Evolutionary conservation across 208 protist species (phyloP), one percentile per base, ranked within the genome.

Genomic region (Trypanosoma cruzi): DNA sequence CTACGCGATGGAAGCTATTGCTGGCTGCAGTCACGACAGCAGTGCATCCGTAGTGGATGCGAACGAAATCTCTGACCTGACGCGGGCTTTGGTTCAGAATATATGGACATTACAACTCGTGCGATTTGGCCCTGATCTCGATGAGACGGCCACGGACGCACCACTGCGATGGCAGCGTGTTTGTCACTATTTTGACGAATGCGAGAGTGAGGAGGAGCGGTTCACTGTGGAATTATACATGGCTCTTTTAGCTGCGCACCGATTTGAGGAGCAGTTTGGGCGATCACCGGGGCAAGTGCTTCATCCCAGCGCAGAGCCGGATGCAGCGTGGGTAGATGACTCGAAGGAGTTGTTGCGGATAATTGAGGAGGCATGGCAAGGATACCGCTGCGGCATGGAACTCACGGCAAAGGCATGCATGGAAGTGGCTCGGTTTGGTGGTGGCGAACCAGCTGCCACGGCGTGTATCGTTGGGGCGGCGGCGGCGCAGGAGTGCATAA

Each of bases 401-500:
- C 34, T 65, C 22, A 65, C 73, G 11, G 32, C 5, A 13, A 60
- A 56, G 34, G 60, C 67, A 36, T 69, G 66, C 22, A 65, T 75
- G 60, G 96, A 98, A 79, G 68, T 93, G 29, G 85, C 81, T 48
- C 88, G 96, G 26, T 86, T 68, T 58, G 93, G 87, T 13, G 75
- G 28, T 0, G 77, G 60, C 24, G 96, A 99, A 68, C 65, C 99
- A 13, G 91, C 98, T 55, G 89, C 81, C 10, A 81, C 98, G 11
- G 84, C 96, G 1, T 88, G 96, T 10, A 79, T 98, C 8, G 76
- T 99, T 16, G 98, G 98, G 20, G 96, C 97, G 29, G 62, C 99
- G 7, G 92, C 86, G 0, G 88, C 95, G 24, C 98, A 99, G 79
- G 98, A 99, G 79, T 69, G 87, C 20, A 93, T 99, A 65, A 99